phyloP scores from a whole-genome alignment of 768 basidiomycete species.

The Amanita phalloides region DNA sequence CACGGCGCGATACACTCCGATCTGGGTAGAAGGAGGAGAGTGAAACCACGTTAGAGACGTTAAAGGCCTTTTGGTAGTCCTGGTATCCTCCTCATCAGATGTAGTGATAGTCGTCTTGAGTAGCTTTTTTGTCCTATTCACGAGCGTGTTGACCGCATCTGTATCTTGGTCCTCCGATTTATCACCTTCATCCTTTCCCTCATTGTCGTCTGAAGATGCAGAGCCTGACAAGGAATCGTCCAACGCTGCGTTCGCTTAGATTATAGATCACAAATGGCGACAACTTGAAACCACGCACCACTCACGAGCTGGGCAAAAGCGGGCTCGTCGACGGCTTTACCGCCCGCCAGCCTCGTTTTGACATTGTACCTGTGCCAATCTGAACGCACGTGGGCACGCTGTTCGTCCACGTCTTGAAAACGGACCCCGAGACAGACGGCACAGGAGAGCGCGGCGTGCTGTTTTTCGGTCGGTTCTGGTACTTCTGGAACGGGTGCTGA shows the following conservation, averaged over 20 bases:
- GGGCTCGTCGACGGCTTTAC: slow-evolving; percentile 51
- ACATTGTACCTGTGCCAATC: slow-evolving; percentile 99
- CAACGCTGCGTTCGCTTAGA: slow-evolving; percentile 31
- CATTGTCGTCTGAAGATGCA: slow-evolving; percentile 55
- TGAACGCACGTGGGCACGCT: slow-evolving; percentile 78
- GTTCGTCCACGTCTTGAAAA: slow-evolving; percentile 72
- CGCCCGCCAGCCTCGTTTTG: slow-evolving; percentile 63
- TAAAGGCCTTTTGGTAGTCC: slow-evolving; percentile 21
- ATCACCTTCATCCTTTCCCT: slow-evolving; percentile 8
- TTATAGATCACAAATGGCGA: not conserved
- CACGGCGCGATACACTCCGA: slow-evolving; percentile 76
- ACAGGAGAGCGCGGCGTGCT: slow-evolving; percentile 17
- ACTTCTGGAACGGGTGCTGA: not conserved
- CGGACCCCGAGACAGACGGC: slow-evolving; percentile 59
- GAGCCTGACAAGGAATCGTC: slow-evolving; percentile 92
- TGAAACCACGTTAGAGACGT: slow-evolving; percentile 89
- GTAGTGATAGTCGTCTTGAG: slow-evolving; percentile 13
- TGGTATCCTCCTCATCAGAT: slow-evolving; percentile 6
- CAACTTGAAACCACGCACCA: slow-evolving; percentile 32
- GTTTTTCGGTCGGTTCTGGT: not conserved
- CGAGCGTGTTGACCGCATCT: slow-evolving; percentile 30
- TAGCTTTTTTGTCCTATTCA: slow-evolving; percentile 45
- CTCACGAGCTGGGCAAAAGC: slow-evolving; percentile 75
- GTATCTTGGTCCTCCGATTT: slow-evolving; percentile 6
- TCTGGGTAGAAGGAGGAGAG: slow-evolving; percentile 76